phyloP scores from a whole-genome alignment of 2,329 filamentous ascomycete genomes.

The Escovopsis sp. region DNA sequence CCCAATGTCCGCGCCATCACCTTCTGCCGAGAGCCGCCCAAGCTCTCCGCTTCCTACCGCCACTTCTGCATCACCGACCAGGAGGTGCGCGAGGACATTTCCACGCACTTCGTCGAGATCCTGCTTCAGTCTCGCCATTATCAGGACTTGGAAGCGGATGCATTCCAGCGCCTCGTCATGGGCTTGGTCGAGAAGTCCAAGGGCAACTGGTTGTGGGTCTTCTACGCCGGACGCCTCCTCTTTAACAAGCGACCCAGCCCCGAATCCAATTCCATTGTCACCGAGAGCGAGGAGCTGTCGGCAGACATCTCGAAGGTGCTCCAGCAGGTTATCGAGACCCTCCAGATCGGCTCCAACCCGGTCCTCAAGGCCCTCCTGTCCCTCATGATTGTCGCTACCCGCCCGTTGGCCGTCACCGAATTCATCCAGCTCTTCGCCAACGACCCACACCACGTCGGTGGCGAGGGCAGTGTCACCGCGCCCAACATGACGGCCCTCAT shows the following conservation, averaged over 20 bases:
- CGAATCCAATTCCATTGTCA: constrained; percentile 5
- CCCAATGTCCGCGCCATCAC: constrained; percentile 18
- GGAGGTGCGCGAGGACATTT: constrained; percentile 20
- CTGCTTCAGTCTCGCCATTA: constrained; percentile 8
- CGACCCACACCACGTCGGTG: constrained; percentile 6
- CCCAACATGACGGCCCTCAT: constrained; percentile 9
- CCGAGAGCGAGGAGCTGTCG: constrained; percentile 4
- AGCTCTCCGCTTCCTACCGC: constrained; percentile 16
- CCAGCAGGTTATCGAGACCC: constrained; percentile 2
- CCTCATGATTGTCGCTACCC: constrained; percentile 20
- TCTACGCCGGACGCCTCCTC: constrained; percentile 17
- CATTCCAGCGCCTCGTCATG: constrained; percentile 14
- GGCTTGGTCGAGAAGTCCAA: constrained; percentile 18
- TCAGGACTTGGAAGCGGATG: constrained; percentile 11
- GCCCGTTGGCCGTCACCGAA: constrained; percentile 19
- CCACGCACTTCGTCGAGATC: constrained; percentile 9
- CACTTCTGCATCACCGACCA: constrained; percentile 19
- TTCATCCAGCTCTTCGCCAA: constrained; percentile 20
- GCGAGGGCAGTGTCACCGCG: background rate
- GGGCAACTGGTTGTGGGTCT: constrained; percentile 24
- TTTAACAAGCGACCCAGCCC: constrained; percentile 12
- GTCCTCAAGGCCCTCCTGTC: constrained; percentile 14
- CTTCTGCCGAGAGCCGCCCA: constrained; percentile 20
- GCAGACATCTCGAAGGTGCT: constrained; percentile 7
- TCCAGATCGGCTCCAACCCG: constrained; percentile 8